Base-by-base conservation (phyloP, 1,284 basidiomycete genomes). In the Takashimella koratensis region DNA sequence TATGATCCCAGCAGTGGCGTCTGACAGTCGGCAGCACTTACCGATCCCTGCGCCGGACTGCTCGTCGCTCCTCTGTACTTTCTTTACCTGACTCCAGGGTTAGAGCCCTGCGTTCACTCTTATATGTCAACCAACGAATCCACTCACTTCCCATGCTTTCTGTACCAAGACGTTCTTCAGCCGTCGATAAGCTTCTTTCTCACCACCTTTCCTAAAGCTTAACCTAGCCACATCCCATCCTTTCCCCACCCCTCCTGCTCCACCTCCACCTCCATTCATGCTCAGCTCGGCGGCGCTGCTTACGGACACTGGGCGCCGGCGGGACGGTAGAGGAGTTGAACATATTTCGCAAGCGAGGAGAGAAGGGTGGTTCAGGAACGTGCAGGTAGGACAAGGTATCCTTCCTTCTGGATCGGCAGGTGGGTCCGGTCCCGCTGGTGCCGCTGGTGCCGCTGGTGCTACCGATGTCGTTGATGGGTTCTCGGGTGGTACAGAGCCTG, bases 161-260 rank as follows among this genome's bases (percentile, higher is more conserved):
- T 82, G 80, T 57, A 84, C 82, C 51, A 98, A 73, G 26, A 86
- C 84, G 16, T 84, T 80, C 73, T 89, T 92, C 45, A 98, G 78
- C 5, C 83, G 79, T 19, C 82, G 79, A 73, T 98, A 98, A 63
- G 93, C 89, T 0, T 82, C 68, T 70, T 88, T 88, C 67, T 89
- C 92, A 0, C 94, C 94, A 4, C 93, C 92, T 68, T 86, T 88
- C 30, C 95, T 81, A 73, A 98, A 98, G 72, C 88, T 92, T 41
- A 98, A 70, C 56, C 77, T 68, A 4, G 77, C 68, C 19, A 68
- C 56, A 23, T 86, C 86, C 51, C 88, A 81, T 53, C 55, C 46
- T 41, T 59, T 45, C 84, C 86, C 51, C 87, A 81, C 30, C 50
- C 49, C n/a, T n/a, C 10, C 26, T 13, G 21, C 30, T 36, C 20